These are phyloP conservation scores for Cyamopsis tetragonoloba DNA, from an alignment of 306 rosid genomes.

Conservation along the genomic window DNA sequence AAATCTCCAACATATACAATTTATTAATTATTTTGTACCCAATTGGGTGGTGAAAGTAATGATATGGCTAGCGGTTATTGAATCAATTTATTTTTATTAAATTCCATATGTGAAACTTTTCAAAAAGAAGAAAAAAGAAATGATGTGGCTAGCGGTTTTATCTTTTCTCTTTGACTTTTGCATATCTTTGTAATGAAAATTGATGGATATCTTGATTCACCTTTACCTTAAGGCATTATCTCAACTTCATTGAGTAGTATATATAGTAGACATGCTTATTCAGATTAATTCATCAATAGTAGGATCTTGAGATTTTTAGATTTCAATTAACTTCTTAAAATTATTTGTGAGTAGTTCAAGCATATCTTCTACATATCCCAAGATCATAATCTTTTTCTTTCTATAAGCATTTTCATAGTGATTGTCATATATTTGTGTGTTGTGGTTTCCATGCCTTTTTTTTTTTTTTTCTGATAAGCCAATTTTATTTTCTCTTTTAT, in stretches of 20 bases:
- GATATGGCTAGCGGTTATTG: background rate
- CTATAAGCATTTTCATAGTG: background rate
- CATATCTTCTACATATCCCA: background rate
- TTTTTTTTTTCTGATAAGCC: background rate
- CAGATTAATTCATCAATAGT: too few species aligned
- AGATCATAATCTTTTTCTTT: background rate
- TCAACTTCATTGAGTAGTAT: background rate
- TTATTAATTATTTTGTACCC: background rate
- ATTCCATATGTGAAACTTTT: background rate
- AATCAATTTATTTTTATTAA: background rate
- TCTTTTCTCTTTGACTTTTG: background rate
- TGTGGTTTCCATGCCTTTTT: too few species aligned
- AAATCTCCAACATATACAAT: background rate
- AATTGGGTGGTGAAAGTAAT: background rate
- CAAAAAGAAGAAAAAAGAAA: background rate
- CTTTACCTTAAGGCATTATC: background rate
- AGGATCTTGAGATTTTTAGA: too few species aligned
- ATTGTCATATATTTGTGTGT: background rate
- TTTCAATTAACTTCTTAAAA: background rate
- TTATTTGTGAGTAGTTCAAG: background rate
- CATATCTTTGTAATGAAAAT: background rate
- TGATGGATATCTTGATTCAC: background rate
- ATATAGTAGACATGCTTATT: too few species aligned
- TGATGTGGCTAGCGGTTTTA: too few species aligned
- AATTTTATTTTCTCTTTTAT: too few species aligned